Conservation (phyloP, 1,139 yeast species). For the Yamadazyma conglobata region DNA sequence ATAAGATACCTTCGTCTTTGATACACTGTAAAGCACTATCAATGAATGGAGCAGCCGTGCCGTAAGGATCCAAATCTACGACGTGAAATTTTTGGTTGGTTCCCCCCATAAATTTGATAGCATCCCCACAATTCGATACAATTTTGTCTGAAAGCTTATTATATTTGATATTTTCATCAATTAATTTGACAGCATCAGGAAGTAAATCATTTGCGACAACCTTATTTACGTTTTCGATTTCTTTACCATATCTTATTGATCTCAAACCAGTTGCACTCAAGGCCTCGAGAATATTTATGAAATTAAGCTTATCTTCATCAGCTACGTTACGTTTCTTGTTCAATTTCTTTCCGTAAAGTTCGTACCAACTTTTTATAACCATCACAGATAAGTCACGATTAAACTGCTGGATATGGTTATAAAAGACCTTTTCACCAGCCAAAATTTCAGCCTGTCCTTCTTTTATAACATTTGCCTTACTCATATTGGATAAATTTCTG, state of each 20-base stretch:
- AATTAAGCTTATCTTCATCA: constrained; percentile 19
- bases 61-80: constrained; percentile 94
- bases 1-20: constrained; percentile 74
- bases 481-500: constrained; percentile 1
- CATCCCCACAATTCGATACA: constrained; percentile 76
- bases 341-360: constrained; percentile 37
- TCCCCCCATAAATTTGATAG: constrained; percentile 74
- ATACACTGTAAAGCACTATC: constrained; percentile 85
- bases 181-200: constrained; percentile 82
- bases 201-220: constrained; percentile 88
- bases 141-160: constrained; percentile 58
- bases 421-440: constrained; percentile 73
- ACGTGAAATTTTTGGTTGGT: constrained; percentile 61
- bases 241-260: constrained; percentile 89
- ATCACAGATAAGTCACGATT: constrained; percentile 86
- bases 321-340: constrained; percentile 19
- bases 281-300: constrained; percentile 76
- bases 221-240: constrained; percentile 66
- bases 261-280: constrained; percentile 93
- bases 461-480: constrained; percentile 36
- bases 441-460: constrained; percentile 84
- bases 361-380: constrained; percentile 84
- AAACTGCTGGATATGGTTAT: constrained; percentile 95
- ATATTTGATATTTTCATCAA: constrained; percentile 63
- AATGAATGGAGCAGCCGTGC: constrained; percentile 92